phyloP scores from a whole-genome alignment of 1,139 yeast species.

The Geotrichum phurueaensis region DNA sequence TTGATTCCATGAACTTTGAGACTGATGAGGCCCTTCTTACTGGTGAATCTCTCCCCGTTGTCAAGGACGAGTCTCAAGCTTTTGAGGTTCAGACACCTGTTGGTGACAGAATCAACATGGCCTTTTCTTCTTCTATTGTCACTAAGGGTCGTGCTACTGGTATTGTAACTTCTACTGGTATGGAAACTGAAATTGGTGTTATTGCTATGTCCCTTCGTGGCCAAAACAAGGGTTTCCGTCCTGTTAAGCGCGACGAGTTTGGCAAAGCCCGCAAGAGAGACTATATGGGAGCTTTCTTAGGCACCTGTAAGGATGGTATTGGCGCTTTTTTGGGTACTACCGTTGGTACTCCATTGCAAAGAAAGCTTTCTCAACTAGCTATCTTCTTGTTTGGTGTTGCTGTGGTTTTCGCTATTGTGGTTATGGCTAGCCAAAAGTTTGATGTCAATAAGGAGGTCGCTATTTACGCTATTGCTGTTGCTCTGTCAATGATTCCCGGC shows the following conservation, averaged over 20 bases:
- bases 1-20: constrained; percentile 61
- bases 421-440: constrained; percentile 72
- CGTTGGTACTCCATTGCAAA: constrained; percentile 71
- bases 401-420: constrained; percentile 68
- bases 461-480: constrained; percentile 76
- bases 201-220: constrained; percentile 61
- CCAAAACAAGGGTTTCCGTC: constrained; percentile 34
- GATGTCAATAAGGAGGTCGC: constrained; percentile 65
- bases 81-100: constrained; percentile 53
- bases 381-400: constrained; percentile 63
- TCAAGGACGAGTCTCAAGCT: constrained; percentile 45
- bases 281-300: constrained; percentile 44
- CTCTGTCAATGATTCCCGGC: constrained; percentile 79
- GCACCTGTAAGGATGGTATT: constrained; percentile 46
- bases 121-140: constrained; percentile 63
- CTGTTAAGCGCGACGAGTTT: constrained; percentile 35
- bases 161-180: constrained; percentile 59
- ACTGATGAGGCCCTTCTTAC: constrained; percentile 77
- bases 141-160: constrained; percentile 75
- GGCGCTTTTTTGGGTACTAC: constrained; percentile 70
- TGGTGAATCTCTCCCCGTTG: constrained; percentile 76
- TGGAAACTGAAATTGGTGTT: constrained; percentile 68
- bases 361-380: constrained; percentile 64
- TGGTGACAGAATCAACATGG: constrained; percentile 73
- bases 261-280: constrained; percentile 42